Base-by-base conservation (phyloP, 805 yeast species). In the Barnettozyma populi region DNA sequence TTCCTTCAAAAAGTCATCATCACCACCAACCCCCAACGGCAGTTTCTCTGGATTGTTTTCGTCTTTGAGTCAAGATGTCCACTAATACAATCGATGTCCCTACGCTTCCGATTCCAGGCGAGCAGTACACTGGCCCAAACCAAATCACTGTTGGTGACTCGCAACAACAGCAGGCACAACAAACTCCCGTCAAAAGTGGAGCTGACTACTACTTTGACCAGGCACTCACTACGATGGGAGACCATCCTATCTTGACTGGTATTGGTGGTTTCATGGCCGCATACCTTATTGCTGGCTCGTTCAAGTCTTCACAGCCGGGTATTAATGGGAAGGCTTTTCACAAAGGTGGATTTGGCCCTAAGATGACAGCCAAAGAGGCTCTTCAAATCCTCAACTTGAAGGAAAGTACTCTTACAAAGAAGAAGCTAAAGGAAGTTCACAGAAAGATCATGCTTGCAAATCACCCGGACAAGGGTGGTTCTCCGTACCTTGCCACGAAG, bases 401-500 rank as follows among this genome's bases (percentile, higher is more conserved):
- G 54, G 94, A 86, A 63, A 71, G 79, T 34, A 80, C 76, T 20
- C 67, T 82, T 60, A 73, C 78, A 37, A 80, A 78, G 65, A 76
- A 81, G 50, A 82, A 75, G 58, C 72, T 90, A 59, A 84, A 85
- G 62, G 89, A 84, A 52, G 82, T 81, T 50, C 96, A 90, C 63
- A 79, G 96, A 68, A 74, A 73, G 57, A 83, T 90, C 59, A 86
- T 90, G 94, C 68, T 88, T 67, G 78, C 85, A 43, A 90, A 90
- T 65, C 97, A 90, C 63, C 97, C 97, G 10, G 97, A 90, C 70
- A 86, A 82, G 63, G 97, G 97, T 31, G 97, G 97, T 2, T 84
- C 95, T 10, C 86, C 95, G 24, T 89, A 78, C 59, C 65, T 90
- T 65, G 96, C 97, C 41, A 82, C 90, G 49, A 90, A 90, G 71